Evolutionary conservation across 345 rosid genomes (phyloP).

Genomic region (Kernera saxatilis): DNA sequence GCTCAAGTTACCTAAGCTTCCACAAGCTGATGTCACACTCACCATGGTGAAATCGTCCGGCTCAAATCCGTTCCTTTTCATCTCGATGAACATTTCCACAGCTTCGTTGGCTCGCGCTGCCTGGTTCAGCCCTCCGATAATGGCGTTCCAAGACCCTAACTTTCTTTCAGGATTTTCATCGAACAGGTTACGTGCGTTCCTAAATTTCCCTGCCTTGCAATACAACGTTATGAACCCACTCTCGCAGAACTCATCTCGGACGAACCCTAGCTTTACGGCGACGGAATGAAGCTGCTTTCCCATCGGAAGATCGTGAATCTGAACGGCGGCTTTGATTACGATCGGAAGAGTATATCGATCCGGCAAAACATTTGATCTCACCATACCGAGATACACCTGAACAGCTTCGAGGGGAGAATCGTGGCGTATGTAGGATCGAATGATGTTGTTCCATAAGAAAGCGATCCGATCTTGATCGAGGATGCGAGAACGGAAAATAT

Average conservation of each 20-base stretch:
- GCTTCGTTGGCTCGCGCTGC: constrained; percentile 52
- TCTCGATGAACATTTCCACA: constrained; percentile 51
- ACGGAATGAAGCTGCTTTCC: constrained; percentile 65
- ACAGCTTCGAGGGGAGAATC: constrained; percentile 50
- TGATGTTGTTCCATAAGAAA: constrained; percentile 66
- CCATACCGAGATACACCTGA: constrained; percentile 46
- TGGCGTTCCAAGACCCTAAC: constrained; percentile 87
- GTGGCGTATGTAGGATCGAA: constrained; percentile 58
- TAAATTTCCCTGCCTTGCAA: constrained; percentile 45
- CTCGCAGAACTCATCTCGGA: constrained; percentile 60
- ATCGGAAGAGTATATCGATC: constrained; percentile 77
- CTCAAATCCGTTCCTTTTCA: constrained; percentile 50
- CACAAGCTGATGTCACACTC: constrained; percentile 70
- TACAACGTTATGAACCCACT: constrained; percentile 65
- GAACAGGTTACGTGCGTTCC: constrained; percentile 50
- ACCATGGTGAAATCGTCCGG: constrained; percentile 84
- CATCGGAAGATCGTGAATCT: constrained; percentile 29
- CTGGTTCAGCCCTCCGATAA: constrained; percentile 59
- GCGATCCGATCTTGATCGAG: constrained; percentile 37
- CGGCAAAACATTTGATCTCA: constrained; percentile 46
- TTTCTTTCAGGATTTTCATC: constrained; percentile 66
- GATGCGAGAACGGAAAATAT: constrained; percentile 39
- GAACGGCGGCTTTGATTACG: constrained; percentile 48
- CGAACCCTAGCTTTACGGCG: constrained; percentile 50
- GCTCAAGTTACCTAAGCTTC: constrained; percentile 56